These are phyloP conservation scores for Globisporangium ultimum DNA, from an alignment of 352 stramenopile genomes.

Conservation along the genomic window DNA sequence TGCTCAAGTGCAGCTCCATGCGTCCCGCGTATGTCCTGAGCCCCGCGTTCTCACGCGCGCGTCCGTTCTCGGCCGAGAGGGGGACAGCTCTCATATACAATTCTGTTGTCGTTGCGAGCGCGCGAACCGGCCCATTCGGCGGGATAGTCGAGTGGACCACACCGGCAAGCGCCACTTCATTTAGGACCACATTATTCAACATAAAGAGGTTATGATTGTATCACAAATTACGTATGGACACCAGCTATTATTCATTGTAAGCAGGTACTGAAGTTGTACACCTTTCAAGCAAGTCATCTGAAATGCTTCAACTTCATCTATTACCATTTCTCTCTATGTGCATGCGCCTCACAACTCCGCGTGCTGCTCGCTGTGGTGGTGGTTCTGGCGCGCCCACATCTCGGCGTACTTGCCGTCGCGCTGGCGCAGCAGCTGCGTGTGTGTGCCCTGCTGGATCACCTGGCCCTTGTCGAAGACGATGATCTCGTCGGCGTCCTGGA, in stretches of 20 bases:
- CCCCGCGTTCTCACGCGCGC: background rate
- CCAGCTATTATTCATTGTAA: too few relatives aligned
- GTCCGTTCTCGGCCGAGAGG: background rate
- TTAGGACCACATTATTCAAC: too few relatives aligned
- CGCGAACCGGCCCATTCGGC: too few relatives aligned
- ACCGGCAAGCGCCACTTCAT: too few relatives aligned
- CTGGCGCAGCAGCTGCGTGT: conserved; percentile 79
- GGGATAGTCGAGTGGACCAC: too few relatives aligned
- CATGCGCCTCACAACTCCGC: background rate
- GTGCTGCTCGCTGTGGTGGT: conserved; percentile 18
- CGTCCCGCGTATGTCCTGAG: too few relatives aligned
- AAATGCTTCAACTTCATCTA: too few relatives aligned
- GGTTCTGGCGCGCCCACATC: conserved; percentile 69
- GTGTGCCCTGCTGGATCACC: conserved; percentile 87
- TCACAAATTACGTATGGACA: too few relatives aligned
- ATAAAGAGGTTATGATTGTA: too few relatives aligned
- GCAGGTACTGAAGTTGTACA: too few relatives aligned
- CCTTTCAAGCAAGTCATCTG: too few relatives aligned
- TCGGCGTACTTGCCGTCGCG: conserved; percentile 68
- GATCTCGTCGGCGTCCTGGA: conserved; percentile 85
- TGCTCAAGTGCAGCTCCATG: conserved; percentile 13
- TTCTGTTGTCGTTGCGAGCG: too few relatives aligned
- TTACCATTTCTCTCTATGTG: background rate
- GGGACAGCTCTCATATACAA: background rate
- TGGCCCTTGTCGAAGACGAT: conserved; percentile 86